phyloP scores from a whole-genome alignment of 2,329 filamentous ascomycete genomes.

The Scolecobasidium constrictum region DNA sequence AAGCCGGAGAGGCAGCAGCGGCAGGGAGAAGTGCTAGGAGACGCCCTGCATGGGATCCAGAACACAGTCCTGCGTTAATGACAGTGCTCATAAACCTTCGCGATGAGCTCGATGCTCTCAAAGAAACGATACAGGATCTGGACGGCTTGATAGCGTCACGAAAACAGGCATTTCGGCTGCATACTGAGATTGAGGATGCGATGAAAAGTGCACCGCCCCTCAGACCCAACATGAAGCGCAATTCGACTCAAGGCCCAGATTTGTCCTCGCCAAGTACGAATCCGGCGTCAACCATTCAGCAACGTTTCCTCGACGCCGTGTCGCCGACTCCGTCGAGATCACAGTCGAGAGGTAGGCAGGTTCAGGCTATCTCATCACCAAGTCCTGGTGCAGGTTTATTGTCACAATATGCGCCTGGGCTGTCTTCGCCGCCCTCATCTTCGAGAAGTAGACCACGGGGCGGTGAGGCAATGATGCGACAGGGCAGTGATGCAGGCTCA shows the following conservation, averaged over 20 bases:
- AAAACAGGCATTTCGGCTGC: slow-evolving; percentile 37
- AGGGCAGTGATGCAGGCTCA: background rate
- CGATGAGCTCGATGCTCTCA: slow-evolving; percentile 30
- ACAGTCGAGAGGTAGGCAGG: slow-evolving; percentile 24
- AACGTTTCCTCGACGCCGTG: background rate
- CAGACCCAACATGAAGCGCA: background rate
- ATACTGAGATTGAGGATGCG: slow-evolving; percentile 32
- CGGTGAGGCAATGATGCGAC: background rate
- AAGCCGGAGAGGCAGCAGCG: slow-evolving; percentile 16
- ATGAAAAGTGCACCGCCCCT: slow-evolving; percentile 18
- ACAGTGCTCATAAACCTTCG: slow-evolving; percentile 30
- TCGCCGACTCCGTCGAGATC: slow-evolving; percentile 20
- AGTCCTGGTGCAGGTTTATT: background rate
- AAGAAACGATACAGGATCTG: slow-evolving; percentile 33
- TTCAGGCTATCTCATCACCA: slow-evolving; percentile 15
- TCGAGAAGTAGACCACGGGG: background rate
- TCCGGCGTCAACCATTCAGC: background rate
- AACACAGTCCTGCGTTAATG: slow-evolving; percentile 29
- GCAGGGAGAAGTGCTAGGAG: slow-evolving; percentile 24
- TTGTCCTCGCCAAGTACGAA: background rate
- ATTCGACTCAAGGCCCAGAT: background rate
- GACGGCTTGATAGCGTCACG: slow-evolving; percentile 37
- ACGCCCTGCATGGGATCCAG: slow-evolving; percentile 24
- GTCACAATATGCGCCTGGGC: background rate
- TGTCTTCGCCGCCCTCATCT: background rate